A percentile compares a stretch with the other conserved stretches of the same genome.
Evolutionary conservation across 805 yeast genomes (phyloP).

Genomic region (Candida hispaniensis): DNA sequence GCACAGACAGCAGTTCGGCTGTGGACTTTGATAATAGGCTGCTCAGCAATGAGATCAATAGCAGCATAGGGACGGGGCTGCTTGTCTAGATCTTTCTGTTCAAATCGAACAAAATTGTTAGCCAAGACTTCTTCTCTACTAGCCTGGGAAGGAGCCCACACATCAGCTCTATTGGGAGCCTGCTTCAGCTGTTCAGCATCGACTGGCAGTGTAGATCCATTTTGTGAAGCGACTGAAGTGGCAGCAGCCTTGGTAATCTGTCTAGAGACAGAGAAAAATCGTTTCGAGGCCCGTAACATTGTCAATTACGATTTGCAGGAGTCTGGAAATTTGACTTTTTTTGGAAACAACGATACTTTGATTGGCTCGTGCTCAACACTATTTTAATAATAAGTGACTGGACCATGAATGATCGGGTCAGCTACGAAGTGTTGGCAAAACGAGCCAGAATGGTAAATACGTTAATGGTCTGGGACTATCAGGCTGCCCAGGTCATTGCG

Average conservation of each 20-base stretch:
- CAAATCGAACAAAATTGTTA: slow-evolving; percentile 52
- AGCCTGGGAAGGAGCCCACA: slow-evolving; percentile 66
- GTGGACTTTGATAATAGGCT: slow-evolving; percentile 56
- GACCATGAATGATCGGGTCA: slow-evolving; percentile 12
- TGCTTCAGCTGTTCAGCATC: slow-evolving; percentile 33
- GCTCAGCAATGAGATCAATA: slow-evolving; percentile 65
- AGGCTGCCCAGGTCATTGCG: slow-evolving; percentile 14
- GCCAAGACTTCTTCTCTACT: slow-evolving; percentile 41
- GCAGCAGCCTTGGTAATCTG: slow-evolving; percentile 10
- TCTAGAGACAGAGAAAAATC: slow-evolving; percentile 15
- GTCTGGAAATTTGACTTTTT: no score
- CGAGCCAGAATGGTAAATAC: slow-evolving; percentile 9
- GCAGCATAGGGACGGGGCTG: slow-evolving; percentile 82
- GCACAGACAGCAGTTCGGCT: slow-evolving; percentile 65
- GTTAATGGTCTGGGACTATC: slow-evolving; percentile 8
- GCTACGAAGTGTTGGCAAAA: slow-evolving; percentile 6
- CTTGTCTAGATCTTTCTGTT: slow-evolving; percentile 51
- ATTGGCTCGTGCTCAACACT: no score
- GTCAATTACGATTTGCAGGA: no score
- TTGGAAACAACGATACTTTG: no score
- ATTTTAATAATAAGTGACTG: slow-evolving; percentile 2
- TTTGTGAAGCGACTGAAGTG: slow-evolving; percentile 9
- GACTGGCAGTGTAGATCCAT: slow-evolving; percentile 11
- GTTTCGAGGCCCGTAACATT: slow-evolving; percentile 10
- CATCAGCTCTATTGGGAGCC: slow-evolving; percentile 61